Evolutionary conservation across 1,139 yeast species (phyloP), one percentile per base, ranked within the genome.

Genomic region (Kazachstania sp.): DNA sequence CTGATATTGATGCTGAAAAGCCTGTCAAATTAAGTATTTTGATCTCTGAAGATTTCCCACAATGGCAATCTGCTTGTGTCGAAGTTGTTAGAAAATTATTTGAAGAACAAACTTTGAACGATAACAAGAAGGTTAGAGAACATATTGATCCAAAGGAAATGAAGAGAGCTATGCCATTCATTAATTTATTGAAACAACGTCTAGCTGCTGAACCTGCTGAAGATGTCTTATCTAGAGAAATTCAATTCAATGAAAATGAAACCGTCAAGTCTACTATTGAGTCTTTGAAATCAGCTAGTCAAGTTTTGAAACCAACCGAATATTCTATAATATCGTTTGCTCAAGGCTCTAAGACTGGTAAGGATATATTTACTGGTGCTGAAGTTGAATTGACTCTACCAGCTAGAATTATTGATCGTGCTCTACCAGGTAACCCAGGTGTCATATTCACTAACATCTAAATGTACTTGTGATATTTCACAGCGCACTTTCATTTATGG

Each of bases 141-240:
- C 77, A 71, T 61, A 81, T 84, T 50, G 66, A 69, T 29, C 84
- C 84, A 54, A 81, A 79, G 65, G 92, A 84, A 59, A 80, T 90
- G 83, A 88, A 88, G 76, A 82, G 95, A 58, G 97, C 95, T 52
- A 92, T 94, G 98, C 97, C 97, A 51, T 92, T 90, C 67, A 90
- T 92, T 54, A 82, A 92, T 54, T 73, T 79, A 56, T 73, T 92
- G 67, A 87, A 92, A 68, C 85, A 82, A 64, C 81, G 95, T 70
- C 75, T 92, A 57, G 51, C 55, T 40, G 71, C 71, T 45, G 92
- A 84, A 63, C 71, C 81, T 34, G 81, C 95, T 16, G 78, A 77
- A 48, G 75, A 78, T 46, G 96, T 94, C 31, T 87, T 92, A 72
- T 81, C 86, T 73, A 79, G 97, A 69, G 83, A 87, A 69, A 78